Conservation (phyloP, 345 rosid genomes). For the Sonneratia caseolaris region DNA sequence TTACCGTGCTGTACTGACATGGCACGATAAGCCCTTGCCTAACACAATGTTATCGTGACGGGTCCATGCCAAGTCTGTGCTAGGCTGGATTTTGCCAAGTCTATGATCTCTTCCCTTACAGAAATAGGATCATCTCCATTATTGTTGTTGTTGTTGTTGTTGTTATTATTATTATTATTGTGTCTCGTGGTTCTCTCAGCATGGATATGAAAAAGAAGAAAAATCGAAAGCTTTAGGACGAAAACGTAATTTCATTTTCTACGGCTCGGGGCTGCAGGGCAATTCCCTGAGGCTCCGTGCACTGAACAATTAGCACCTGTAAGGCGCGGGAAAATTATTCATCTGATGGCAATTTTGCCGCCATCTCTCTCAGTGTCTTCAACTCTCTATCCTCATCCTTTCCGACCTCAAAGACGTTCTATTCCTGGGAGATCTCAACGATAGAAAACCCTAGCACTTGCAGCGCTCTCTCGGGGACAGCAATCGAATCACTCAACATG, state of each 20-base stretch:
- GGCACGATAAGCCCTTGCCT: no score
- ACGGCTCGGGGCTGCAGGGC: not conserved
- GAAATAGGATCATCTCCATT: no score
- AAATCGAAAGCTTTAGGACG: not conserved
- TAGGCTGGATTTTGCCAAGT: no score
- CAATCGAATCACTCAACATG: slow-evolving; percentile 3
- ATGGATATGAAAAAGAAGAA: not conserved
- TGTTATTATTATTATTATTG: no score
- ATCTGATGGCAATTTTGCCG: slow-evolving; percentile 5
- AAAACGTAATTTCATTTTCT: not conserved
- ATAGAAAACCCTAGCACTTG: not conserved
- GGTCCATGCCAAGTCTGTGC: no score
- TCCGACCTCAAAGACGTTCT: not conserved
- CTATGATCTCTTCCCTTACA: no score
- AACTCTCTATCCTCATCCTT: not conserved
- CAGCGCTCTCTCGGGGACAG: not conserved
- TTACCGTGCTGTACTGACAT: no score
- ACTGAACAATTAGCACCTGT: not conserved
- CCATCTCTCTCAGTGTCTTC: not conserved
- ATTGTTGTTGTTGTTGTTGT: no score
- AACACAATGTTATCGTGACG: no score
- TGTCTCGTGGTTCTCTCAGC: no score
- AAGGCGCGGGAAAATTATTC: slow-evolving; percentile 30
- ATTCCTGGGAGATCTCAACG: not conserved
- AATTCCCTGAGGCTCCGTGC: not conserved